Evolutionary conservation across 139 green algal genomes (phyloP).

Genomic region (Tetradesmus obliquus): DNA sequence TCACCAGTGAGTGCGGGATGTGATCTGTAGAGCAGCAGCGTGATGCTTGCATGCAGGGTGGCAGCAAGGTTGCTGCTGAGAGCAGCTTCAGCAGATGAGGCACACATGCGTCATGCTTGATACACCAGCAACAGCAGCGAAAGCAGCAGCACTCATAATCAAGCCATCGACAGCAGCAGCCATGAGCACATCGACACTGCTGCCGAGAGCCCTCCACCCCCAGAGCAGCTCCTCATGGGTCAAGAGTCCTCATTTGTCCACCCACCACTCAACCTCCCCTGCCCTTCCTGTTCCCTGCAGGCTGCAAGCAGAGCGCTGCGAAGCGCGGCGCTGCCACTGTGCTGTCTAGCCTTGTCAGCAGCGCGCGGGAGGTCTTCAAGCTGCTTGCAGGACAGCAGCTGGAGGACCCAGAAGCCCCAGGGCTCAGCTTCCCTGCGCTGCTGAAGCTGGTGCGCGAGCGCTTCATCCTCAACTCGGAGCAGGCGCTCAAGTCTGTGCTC

Average conservation of each 20-base stretch:
- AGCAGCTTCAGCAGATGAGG: too few relatives aligned
- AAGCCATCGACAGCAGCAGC: too few relatives aligned
- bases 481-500: slow-evolving; percentile 76
- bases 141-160: too few relatives aligned
- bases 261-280: too few relatives aligned
- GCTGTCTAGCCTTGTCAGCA: slow-evolving; percentile 72
- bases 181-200: too few relatives aligned
- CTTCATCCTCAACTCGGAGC: slow-evolving; percentile 89
- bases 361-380: slow-evolving; percentile 79
- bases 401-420: slow-evolving; percentile 53
- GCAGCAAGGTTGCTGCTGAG: neutral
- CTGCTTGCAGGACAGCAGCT: slow-evolving; percentile 79
- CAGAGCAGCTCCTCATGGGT: too few relatives aligned
- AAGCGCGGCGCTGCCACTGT: slow-evolving; percentile 72
- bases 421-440: slow-evolving; percentile 57
- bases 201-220: too few relatives aligned
- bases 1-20: slow-evolving; percentile 47
- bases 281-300: neutral
- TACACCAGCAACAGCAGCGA: too few relatives aligned
- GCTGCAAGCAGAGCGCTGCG: slow-evolving; percentile 58
- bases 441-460: slow-evolving; percentile 83
- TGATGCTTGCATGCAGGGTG: slow-evolving; percentile 18
- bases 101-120: too few relatives aligned
- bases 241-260: too few relatives aligned
- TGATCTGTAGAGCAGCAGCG: neutral